These are phyloP conservation scores for Podospora comata DNA, from an alignment of 495 filamentous ascomycete genomes.

Conservation along the genomic window DNA sequence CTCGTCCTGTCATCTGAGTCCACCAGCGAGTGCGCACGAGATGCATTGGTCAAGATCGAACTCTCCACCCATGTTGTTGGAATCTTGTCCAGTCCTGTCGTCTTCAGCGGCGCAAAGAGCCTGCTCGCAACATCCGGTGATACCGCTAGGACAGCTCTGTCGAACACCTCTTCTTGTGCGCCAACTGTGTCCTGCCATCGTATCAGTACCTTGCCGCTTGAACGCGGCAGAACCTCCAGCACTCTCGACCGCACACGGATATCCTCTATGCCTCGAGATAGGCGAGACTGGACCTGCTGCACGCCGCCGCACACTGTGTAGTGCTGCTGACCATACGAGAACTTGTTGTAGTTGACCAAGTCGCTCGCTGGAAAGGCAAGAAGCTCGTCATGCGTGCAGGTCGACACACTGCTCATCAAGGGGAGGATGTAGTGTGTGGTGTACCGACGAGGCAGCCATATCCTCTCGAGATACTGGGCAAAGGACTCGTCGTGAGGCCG, in stretches of 20 bases:
- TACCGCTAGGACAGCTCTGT: slow-evolving; percentile 46
- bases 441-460: slow-evolving; percentile 45
- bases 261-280: slow-evolving; percentile 33
- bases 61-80: slow-evolving; percentile 45
- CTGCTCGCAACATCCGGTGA: slow-evolving; percentile 41
- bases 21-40: slow-evolving; percentile 1
- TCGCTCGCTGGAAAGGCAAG: slow-evolving; percentile 52
- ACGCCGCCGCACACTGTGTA: slow-evolving; percentile 50
- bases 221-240: background rate
- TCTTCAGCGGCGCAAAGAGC: slow-evolving; percentile 43
- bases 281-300: slow-evolving; percentile 40
- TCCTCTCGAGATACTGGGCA: slow-evolving; percentile 43
- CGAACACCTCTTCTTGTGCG: slow-evolving; percentile 31
- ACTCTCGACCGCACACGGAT: slow-evolving; percentile 11
- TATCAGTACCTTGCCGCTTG: background rate
- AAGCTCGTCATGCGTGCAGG: slow-evolving; percentile 51
- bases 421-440: slow-evolving; percentile 49
- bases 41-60: slow-evolving; percentile 18
- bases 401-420: slow-evolving; percentile 50
- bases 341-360: slow-evolving; percentile 44
- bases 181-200: background rate
- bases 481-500: slow-evolving; percentile 38
- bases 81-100: slow-evolving; percentile 35
- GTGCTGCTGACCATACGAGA: slow-evolving; percentile 46
- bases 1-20: background rate